Conservation (phyloP, 1,284 basidiomycete species). For the Fomes fomentarius region DNA sequence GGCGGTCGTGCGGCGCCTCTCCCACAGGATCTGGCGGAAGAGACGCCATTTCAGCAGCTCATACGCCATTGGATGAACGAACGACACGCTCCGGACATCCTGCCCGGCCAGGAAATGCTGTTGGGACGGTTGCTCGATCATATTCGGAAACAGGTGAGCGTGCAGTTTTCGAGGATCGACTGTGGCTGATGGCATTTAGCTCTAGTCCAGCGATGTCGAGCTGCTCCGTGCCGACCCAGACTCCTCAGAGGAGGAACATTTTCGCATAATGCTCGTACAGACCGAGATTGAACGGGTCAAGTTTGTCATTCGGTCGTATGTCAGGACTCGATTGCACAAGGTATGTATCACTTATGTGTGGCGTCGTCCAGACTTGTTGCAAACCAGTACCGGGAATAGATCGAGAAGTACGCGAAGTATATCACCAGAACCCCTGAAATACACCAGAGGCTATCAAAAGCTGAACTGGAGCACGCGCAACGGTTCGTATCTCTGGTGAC, state of each 20-base stretch:
- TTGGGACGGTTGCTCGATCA: slow-evolving; percentile 78
- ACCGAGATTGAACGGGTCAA: slow-evolving; percentile 93
- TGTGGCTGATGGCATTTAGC: slow-evolving; percentile 22
- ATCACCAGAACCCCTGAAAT: slow-evolving; percentile 70
- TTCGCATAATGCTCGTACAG: slow-evolving; percentile 88
- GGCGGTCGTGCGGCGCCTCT: slow-evolving; percentile 15
- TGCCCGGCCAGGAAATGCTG: slow-evolving; percentile 76
- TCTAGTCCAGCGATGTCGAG: slow-evolving; percentile 47
- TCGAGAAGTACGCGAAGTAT: slow-evolving; percentile 83
- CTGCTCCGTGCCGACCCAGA: slow-evolving; percentile 76
- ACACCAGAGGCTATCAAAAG: slow-evolving; percentile 74
- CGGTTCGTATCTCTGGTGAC: slow-evolving; percentile 44
- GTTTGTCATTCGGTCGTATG: slow-evolving; percentile 86
- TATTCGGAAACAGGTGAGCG: slow-evolving; percentile 82
- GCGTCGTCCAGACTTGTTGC: neutral
- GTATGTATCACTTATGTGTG: slow-evolving; percentile 40
- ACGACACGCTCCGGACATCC: slow-evolving; percentile 79
- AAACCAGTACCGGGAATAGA: slow-evolving; percentile 47
- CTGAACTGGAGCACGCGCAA: slow-evolving; percentile 79
- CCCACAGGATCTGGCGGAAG: slow-evolving; percentile 30
- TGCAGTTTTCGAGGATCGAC: neutral
- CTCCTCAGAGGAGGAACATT: slow-evolving; percentile 88
- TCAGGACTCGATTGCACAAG: slow-evolving; percentile 86
- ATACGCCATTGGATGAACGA: slow-evolving; percentile 88
- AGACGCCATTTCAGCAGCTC: slow-evolving; percentile 61